These are phyloP conservation scores for Cucurbita argyrosperma DNA, from an alignment of 306 rosid genomes.

Conservation along the genomic window DNA sequence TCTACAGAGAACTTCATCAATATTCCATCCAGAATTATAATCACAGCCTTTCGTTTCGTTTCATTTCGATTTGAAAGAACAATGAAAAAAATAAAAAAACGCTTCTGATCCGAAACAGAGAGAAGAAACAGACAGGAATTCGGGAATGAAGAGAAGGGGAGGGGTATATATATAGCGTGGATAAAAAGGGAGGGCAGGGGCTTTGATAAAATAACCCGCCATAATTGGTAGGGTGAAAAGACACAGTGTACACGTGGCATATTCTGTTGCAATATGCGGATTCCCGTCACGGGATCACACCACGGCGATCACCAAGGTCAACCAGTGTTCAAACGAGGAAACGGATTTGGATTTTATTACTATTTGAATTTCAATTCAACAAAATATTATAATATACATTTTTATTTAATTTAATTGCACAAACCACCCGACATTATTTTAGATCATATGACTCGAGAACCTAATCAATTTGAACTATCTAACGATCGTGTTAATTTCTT, in stretches of 20 bases:
- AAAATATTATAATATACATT: too few species aligned
- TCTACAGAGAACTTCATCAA: neutral
- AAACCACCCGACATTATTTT: too few species aligned
- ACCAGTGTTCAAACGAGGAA: neutral
- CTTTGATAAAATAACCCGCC: neutral
- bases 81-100: neutral
- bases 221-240: neutral
- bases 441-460: too few species aligned
- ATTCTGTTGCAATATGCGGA: neutral
- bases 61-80: neutral
- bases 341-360: neutral
- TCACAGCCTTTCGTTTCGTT: neutral
- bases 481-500: too few species aligned
- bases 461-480: too few species aligned
- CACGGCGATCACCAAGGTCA: neutral
- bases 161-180: neutral
- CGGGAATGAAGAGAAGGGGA: neutral
- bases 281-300: neutral
- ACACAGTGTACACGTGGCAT: slow-evolving; percentile 3
- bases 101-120: neutral
- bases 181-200: neutral
- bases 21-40: neutral
- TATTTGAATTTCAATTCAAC: too few species aligned
- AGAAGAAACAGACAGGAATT: neutral
- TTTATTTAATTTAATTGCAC: too few species aligned